Evolutionary conservation across 139 green algal species (phyloP).

Genomic region (Micromonas pusilla): DNA sequence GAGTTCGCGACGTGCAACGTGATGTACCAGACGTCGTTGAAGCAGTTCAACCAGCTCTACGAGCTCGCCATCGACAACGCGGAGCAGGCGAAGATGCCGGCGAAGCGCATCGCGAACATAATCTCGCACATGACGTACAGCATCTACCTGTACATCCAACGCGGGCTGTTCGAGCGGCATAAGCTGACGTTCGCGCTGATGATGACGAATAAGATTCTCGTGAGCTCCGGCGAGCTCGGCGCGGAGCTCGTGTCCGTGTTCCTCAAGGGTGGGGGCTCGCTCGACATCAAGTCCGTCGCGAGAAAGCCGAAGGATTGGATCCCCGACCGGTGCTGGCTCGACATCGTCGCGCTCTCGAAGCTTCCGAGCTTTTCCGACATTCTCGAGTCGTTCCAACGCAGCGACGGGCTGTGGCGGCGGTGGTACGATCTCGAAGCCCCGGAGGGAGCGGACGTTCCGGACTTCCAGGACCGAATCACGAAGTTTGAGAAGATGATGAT

Average conservation of each 20-base stretch:
- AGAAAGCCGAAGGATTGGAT: slow-evolving; percentile 62
- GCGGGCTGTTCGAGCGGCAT: slow-evolving; percentile 71
- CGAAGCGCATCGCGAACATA: slow-evolving; percentile 61
- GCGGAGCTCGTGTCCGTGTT: slow-evolving; percentile 73
- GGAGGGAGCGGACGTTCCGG: slow-evolving; percentile 52
- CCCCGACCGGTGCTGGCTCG: slow-evolving; percentile 70
- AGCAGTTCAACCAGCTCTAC: slow-evolving; percentile 64
- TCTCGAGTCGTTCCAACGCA: slow-evolving; percentile 53
- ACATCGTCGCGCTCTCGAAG: slow-evolving; percentile 47
- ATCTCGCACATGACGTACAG: slow-evolving; percentile 67
- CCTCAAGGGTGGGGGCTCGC: slow-evolving; percentile 71
- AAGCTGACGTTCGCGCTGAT: slow-evolving; percentile 75
- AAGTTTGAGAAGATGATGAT: slow-evolving; percentile 72
- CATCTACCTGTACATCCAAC: slow-evolving; percentile 71
- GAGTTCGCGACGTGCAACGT: slow-evolving; percentile 62
- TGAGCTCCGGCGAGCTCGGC: slow-evolving; percentile 53
- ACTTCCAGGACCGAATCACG: slow-evolving; percentile 47
- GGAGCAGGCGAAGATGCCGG: slow-evolving; percentile 51
- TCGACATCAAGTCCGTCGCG: slow-evolving; percentile 57
- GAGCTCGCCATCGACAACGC: slow-evolving; percentile 47
- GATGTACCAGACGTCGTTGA: slow-evolving; percentile 72
- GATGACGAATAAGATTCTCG: slow-evolving; percentile 71
- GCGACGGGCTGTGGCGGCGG: slow-evolving; percentile 52
- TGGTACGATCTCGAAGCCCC: slow-evolving; percentile 65
- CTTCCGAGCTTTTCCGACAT: slow-evolving; percentile 39